Evolutionary conservation across 2,329 filamentous ascomycete species (phyloP).

Genomic region (Neopestalotiopsis clavispora): DNA sequence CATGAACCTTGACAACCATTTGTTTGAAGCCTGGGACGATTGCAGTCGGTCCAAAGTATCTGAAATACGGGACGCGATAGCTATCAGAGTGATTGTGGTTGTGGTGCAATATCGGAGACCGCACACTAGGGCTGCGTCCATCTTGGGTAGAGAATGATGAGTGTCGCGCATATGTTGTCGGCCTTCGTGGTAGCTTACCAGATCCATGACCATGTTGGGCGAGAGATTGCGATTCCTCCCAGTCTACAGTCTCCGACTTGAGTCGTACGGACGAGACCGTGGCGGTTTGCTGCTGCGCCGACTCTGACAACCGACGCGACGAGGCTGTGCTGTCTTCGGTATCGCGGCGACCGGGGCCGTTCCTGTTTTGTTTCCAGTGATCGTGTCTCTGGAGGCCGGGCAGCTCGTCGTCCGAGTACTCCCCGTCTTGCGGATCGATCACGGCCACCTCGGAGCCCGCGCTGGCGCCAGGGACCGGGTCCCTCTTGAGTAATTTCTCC

Average conservation of each 20-base stretch:
- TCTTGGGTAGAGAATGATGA: constrained; percentile 47
- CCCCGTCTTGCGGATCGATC: constrained; percentile 31
- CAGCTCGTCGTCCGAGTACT: constrained; percentile 39
- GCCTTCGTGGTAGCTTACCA: constrained; percentile 27
- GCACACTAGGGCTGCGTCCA: constrained; percentile 42
- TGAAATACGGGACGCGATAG: constrained; percentile 82
- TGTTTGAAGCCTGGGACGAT: constrained; percentile 93
- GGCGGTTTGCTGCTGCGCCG: constrained; percentile 28
- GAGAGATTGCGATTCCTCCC: constrained; percentile 31
- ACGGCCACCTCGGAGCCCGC: constrained; percentile 1
- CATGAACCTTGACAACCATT: constrained; percentile 81
- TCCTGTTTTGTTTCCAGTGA: constrained; percentile 32
- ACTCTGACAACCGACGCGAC: constrained; percentile 29
- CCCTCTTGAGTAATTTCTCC: constrained; percentile 46
- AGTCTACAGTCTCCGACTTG: constrained; percentile 36
- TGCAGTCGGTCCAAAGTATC: constrained; percentile 89
- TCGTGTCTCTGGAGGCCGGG: constrained; percentile 31
- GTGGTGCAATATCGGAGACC: constrained; percentile 52
- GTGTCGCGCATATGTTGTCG: constrained; percentile 33
- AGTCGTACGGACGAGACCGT: constrained; percentile 24
- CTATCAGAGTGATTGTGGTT: constrained; percentile 57
- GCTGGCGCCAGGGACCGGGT: constrained; percentile 23
- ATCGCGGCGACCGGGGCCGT: constrained; percentile 29
- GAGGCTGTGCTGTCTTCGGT: constrained; percentile 27
- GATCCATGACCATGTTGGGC: constrained; percentile 28